Evolutionary conservation across 495 filamentous ascomycete genomes (phyloP).

Genomic region (Hyaloscypha bicolor): DNA sequence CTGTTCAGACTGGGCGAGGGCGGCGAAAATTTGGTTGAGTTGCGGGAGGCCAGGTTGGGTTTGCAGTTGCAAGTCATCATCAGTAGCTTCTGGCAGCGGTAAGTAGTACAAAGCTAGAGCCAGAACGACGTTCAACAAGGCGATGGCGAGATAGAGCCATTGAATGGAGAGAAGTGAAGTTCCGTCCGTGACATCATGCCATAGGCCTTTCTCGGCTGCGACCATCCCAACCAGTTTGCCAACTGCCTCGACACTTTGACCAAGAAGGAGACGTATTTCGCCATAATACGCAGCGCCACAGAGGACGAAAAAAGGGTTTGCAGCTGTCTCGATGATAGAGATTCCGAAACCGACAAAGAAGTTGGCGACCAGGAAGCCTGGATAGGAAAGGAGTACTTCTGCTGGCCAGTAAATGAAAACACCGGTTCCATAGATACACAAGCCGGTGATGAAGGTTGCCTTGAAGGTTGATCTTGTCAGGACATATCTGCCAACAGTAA

Average conservation of each 20-base stretch:
- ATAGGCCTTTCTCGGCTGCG: slow-evolving; percentile 69
- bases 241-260: slow-evolving; percentile 67
- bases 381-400: slow-evolving; percentile 57
- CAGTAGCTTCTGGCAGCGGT: slow-evolving; percentile 51
- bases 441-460: slow-evolving; percentile 56
- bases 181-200: slow-evolving; percentile 42
- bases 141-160: slow-evolving; percentile 74
- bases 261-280: slow-evolving; percentile 61
- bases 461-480: slow-evolving; percentile 57
- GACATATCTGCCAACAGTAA: slow-evolving; percentile 62
- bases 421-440: slow-evolving; percentile 60
- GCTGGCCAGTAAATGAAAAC: slow-evolving; percentile 69
- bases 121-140: slow-evolving; percentile 65
- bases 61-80: slow-evolving; percentile 48
- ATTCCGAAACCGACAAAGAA: slow-evolving; percentile 68
- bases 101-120: slow-evolving; percentile 57
- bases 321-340: slow-evolving; percentile 62
- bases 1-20: background rate
- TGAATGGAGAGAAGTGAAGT: slow-evolving; percentile 62
- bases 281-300: slow-evolving; percentile 50
- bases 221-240: slow-evolving; percentile 65
- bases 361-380: slow-evolving; percentile 61
- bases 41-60: slow-evolving; percentile 38
- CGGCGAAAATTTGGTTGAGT: slow-evolving; percentile 31
- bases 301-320: slow-evolving; percentile 65